phyloP scores from a whole-genome alignment of 2,329 filamentous ascomycete species.

The Sarocladium kiliense region DNA sequence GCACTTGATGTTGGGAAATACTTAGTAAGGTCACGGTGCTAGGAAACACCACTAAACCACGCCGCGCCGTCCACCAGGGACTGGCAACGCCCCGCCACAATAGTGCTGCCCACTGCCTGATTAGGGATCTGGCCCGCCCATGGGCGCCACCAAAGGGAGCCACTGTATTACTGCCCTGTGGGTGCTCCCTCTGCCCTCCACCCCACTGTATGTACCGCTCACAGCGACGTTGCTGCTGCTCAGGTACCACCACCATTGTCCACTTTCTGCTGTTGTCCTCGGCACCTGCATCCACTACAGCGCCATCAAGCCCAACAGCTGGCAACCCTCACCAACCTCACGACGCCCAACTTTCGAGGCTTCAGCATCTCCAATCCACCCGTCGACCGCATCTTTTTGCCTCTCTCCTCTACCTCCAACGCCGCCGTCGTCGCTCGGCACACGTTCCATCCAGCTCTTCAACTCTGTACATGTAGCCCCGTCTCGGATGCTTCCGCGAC shows the following conservation, averaged over 20 bases:
- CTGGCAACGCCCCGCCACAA: not conserved
- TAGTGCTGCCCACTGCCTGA: not conserved
- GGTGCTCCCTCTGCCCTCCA: too few relatives aligned
- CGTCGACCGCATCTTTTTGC: not conserved
- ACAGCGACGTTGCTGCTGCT: not conserved
- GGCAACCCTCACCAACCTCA: slow-evolving; percentile 8
- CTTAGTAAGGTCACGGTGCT: too few relatives aligned
- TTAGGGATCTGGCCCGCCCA: slow-evolving; percentile 3
- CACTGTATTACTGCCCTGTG: not conserved
- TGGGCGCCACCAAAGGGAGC: slow-evolving; percentile 1
- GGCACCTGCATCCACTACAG: slow-evolving; percentile 5
- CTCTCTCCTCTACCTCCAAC: not conserved
- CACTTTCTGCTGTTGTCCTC: too few relatives aligned
- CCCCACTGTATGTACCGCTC: not conserved
- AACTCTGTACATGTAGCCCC: not conserved
- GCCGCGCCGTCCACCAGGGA: not conserved
- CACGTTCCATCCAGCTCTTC: not conserved
- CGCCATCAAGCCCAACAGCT: not conserved
- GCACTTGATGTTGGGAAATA: not conserved
- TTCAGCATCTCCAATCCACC: not conserved
- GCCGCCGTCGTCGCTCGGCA: not conserved
- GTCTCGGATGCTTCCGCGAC: not conserved
- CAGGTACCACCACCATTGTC: too few relatives aligned
- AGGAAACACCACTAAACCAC: not conserved
- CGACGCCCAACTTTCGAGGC: slow-evolving; percentile 7